Conservation (phyloP, 192 early-diverging fungal genomes). For the Polychytrium aggregatum region DNA sequence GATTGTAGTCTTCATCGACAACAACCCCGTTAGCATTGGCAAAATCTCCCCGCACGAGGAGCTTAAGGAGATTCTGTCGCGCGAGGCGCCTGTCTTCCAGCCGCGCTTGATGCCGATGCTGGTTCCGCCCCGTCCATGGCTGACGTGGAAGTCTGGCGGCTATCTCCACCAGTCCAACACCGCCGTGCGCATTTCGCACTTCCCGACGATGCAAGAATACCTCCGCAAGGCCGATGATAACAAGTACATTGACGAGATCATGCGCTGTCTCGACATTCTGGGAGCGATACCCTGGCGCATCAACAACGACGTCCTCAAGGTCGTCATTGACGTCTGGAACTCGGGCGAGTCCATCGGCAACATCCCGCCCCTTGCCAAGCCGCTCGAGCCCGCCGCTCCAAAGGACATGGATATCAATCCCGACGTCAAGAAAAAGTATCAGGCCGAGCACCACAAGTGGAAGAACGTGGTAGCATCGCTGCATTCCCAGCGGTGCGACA, state of each 20-base stretch:
- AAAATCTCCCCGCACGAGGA: too few relatives aligned
- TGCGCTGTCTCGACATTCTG: constrained; percentile 74
- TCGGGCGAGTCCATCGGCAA: constrained; percentile 65
- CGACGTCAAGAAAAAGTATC: constrained; percentile 12
- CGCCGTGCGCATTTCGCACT: constrained; percentile 65
- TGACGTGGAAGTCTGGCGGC: constrained; percentile 73
- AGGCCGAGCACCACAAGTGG: constrained; percentile 17
- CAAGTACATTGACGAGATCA: constrained; percentile 52
- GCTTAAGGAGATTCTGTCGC: too few relatives aligned
- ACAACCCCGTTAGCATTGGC: too few relatives aligned
- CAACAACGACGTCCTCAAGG: constrained; percentile 71
- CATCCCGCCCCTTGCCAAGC: constrained; percentile 8
- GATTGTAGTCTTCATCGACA: too few relatives aligned
- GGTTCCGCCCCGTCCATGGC: constrained; percentile 82
- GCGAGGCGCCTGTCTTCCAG: too few relatives aligned
- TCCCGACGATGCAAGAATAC: constrained; percentile 62
- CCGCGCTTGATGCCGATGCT: constrained; percentile 88
- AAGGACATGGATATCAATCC: constrained; percentile 46
- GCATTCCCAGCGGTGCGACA: constrained; percentile 79
- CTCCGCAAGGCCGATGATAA: constrained; percentile 67
- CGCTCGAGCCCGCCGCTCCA: constrained; percentile 45
- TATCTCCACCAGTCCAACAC: constrained; percentile 61
- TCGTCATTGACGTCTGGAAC: constrained; percentile 82
- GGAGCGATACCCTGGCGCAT: constrained; percentile 80
- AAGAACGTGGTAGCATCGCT: constrained; percentile 37